phyloP scores from a whole-genome alignment of 495 filamentous ascomycete species.

The Podospora sp. region DNA sequence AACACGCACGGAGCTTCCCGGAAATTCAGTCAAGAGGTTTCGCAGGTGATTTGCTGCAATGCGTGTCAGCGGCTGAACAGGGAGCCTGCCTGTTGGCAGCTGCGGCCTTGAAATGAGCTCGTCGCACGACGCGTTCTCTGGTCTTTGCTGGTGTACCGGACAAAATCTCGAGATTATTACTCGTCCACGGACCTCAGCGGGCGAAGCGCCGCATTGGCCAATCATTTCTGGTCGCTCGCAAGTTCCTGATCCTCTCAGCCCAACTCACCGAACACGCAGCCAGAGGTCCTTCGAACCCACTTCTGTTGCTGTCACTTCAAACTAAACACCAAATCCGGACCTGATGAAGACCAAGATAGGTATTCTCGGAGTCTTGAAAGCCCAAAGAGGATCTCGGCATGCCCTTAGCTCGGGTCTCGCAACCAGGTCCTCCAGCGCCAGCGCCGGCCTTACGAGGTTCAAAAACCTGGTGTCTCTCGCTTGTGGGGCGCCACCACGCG shows the following conservation, averaged over 20 bases:
- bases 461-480: slow-evolving; percentile 8
- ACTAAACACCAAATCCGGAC: neutral
- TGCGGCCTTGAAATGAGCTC: slow-evolving; percentile 11
- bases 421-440: neutral
- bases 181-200: slow-evolving; percentile 4
- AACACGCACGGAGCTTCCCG: neutral
- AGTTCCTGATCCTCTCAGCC: too few relatives aligned
- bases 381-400: neutral
- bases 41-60: neutral
- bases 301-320: neutral
- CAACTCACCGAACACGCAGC: neutral
- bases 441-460: slow-evolving; percentile 12
- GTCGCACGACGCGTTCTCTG: slow-evolving; percentile 9
- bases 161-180: slow-evolving; percentile 6
- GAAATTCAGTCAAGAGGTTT: neutral
- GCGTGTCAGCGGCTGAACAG: slow-evolving; percentile 10
- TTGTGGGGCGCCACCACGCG: slow-evolving; percentile 11
- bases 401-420: neutral
- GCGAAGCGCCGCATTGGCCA: slow-evolving; percentile 9
- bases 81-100: neutral
- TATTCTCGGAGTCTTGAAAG: neutral
- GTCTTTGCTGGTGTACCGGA: slow-evolving; percentile 11
- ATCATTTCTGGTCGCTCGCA: neutral
- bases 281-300: neutral
- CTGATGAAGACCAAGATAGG: neutral